Percentiles rank a stretch among this genome's conserved stretches.
phyloP scores from a whole-genome alignment of 2,329 filamentous ascomycete genomes.

The Cadophora sp. region DNA sequence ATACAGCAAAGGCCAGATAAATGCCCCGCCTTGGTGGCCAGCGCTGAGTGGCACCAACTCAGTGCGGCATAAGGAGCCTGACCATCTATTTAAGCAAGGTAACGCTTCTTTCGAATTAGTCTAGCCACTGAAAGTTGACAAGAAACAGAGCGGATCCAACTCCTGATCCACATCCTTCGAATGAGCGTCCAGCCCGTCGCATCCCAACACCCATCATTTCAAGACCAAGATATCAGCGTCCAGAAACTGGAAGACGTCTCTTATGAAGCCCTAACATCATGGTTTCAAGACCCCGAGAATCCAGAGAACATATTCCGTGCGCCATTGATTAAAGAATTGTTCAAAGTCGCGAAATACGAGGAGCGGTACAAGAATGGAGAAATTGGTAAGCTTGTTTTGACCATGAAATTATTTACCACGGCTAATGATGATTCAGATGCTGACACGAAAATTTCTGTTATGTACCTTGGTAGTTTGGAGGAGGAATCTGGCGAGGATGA shows the following conservation, averaged over 20 bases:
- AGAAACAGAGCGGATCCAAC: not conserved
- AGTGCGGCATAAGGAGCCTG: not conserved
- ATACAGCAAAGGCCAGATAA: not conserved
- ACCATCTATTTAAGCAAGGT: conserved; percentile 2
- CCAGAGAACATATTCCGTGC: not conserved
- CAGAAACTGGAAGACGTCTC: not conserved
- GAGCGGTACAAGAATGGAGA: conserved; percentile 14
- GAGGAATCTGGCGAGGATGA: conserved; percentile 6
- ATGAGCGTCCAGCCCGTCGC: not conserved
- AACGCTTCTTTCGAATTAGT: not conserved
- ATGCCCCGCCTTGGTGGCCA: conserved; percentile 12
- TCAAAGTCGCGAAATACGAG: conserved; percentile 10
- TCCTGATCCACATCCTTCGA: conserved; percentile 8
- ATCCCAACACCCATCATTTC: not conserved
- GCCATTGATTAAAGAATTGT: not conserved
- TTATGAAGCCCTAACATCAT: not conserved
- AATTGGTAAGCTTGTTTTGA: conserved; percentile 1
- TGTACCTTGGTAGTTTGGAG: not conserved
- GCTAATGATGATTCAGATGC: not conserved
- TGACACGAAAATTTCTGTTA: not conserved
- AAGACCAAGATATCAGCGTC: not conserved
- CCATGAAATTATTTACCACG: not conserved
- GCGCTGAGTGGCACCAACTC: not conserved
- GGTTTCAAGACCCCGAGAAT: not conserved
- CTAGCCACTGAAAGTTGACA: not conserved